Conservation (phyloP, 2,329 filamentous ascomycete genomes). For the Lizonia empirigonia region DNA sequence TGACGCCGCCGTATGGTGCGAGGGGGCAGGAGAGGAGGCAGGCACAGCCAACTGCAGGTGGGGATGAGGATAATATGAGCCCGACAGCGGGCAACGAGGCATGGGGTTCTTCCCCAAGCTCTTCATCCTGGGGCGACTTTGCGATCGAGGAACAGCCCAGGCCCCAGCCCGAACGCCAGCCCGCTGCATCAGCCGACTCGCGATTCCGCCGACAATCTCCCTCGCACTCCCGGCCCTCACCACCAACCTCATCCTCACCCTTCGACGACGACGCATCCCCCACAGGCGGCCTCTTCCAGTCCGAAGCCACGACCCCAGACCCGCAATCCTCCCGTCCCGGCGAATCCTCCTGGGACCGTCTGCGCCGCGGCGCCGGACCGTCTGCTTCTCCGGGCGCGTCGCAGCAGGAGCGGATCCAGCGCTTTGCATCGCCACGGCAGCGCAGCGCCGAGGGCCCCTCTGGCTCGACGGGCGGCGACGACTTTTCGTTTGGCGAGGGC, state of each 20-base stretch:
- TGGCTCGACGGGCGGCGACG: constrained; percentile 49
- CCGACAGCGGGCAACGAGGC: constrained; percentile 50
- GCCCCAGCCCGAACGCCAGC: constrained; percentile 16
- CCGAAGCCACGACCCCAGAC: constrained; percentile 28
- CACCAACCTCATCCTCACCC: constrained; percentile 13
- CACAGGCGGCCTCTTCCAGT: constrained; percentile 45
- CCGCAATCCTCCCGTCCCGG: constrained; percentile 27
- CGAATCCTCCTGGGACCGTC: constrained; percentile 53
- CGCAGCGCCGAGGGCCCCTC: constrained; percentile 38
- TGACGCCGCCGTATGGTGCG: constrained; percentile 47
- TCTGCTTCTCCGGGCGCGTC: constrained; percentile 19
- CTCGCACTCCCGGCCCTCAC: constrained; percentile 5
- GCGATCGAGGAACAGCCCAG: constrained; percentile 15
- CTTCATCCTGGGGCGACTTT: constrained; percentile 23
- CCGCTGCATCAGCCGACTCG: constrained; percentile 5
- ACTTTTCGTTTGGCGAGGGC: constrained; percentile 52
- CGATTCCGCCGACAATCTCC: constrained; percentile 16
- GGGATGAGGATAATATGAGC: constrained; percentile 51
- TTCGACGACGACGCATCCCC: constrained; percentile 46
- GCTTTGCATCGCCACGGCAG: constrained; percentile 24
- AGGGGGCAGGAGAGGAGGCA: constrained; percentile 21
- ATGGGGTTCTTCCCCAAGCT: constrained; percentile 23
- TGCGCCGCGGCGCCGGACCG: constrained; percentile 45
- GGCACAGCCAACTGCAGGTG: constrained; percentile 14
- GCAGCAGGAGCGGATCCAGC: constrained; percentile 18